Evolutionary conservation across 164 flowering plant species (phyloP).

Genomic region (Annona squamosa): DNA sequence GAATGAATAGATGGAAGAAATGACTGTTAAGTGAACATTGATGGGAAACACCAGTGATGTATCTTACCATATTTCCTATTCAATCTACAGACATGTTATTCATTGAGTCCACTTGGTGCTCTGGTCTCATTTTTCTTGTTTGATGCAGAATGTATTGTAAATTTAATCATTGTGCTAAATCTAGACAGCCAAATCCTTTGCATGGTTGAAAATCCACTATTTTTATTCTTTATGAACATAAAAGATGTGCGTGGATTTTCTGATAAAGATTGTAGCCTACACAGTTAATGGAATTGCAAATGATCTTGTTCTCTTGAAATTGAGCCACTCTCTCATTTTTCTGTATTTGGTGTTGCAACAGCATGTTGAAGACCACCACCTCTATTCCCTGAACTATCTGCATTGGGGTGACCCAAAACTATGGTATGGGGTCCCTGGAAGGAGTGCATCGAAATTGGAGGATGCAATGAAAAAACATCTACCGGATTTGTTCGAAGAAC

Average conservation of each 20-base stretch:
- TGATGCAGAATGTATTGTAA: background rate
- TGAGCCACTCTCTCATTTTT: slow-evolving; percentile 2
- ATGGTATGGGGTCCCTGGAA: slow-evolving; percentile 90
- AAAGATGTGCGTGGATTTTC: background rate
- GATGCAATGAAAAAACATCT: slow-evolving; percentile 71
- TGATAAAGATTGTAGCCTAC: background rate
- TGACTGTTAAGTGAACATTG: background rate
- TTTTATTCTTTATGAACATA: no score
- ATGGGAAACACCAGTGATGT: background rate
- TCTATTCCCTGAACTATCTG: slow-evolving; percentile 72
- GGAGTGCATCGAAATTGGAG: slow-evolving; percentile 58
- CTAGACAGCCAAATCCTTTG: background rate
- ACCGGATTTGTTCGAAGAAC: slow-evolving; percentile 77
- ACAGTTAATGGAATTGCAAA: background rate
- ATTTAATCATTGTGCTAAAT: no score
- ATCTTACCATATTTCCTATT: background rate
- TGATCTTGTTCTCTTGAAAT: background rate
- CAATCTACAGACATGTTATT: background rate
- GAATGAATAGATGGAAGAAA: background rate
- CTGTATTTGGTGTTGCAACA: slow-evolving; percentile 19
- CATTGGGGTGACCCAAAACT: slow-evolving; percentile 87
- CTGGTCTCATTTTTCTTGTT: background rate
- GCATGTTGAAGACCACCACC: slow-evolving; percentile 96
- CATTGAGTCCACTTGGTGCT: background rate
- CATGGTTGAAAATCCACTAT: background rate